A percentile compares a stretch with the other conserved stretches of the same genome.
Conservation (phyloP, 2,329 filamentous ascomycete species). For the Mycosphaerelloides madeirae region DNA sequence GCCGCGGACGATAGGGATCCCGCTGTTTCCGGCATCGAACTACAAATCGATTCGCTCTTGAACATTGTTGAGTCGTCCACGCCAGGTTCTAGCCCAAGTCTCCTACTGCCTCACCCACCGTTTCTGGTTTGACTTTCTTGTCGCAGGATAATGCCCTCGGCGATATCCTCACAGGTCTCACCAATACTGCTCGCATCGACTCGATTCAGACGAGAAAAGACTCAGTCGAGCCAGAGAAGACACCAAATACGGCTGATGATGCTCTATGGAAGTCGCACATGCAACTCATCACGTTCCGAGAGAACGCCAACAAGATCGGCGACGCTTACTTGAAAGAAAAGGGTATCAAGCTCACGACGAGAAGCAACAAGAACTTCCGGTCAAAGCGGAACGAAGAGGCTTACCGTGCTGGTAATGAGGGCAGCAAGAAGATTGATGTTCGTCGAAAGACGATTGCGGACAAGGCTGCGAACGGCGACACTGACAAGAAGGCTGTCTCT, state of each 20-base stretch:
- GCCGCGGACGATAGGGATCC: neutral
- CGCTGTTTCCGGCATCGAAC: too few species aligned
- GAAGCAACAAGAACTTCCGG: conserved; percentile 1
- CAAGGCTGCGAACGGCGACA: too few species aligned
- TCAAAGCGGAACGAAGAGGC: neutral
- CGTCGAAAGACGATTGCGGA: conserved; percentile 3
- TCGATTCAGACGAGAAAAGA: neutral
- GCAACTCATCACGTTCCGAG: conserved; percentile 12
- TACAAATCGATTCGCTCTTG: neutral
- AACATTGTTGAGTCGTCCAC: neutral
- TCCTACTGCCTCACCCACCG: neutral
- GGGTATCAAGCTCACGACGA: conserved; percentile 1
- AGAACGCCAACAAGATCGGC: conserved; percentile 7
- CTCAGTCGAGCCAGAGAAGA: neutral
- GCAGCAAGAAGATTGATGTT: conserved; percentile 13
- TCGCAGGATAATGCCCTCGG: neutral
- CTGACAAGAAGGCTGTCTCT: too few species aligned
- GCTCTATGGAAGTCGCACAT: conserved; percentile 2
- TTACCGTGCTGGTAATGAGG: conserved; percentile 1
- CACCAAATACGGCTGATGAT: neutral
- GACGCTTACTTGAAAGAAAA: conserved; percentile 6
- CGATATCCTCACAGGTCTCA: neutral
- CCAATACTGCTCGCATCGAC: neutral
- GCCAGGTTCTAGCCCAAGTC: neutral
- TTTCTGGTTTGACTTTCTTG: neutral